Conservation (phyloP, 108 stramenopile genomes). For the Cyclotella atomus region DNA sequence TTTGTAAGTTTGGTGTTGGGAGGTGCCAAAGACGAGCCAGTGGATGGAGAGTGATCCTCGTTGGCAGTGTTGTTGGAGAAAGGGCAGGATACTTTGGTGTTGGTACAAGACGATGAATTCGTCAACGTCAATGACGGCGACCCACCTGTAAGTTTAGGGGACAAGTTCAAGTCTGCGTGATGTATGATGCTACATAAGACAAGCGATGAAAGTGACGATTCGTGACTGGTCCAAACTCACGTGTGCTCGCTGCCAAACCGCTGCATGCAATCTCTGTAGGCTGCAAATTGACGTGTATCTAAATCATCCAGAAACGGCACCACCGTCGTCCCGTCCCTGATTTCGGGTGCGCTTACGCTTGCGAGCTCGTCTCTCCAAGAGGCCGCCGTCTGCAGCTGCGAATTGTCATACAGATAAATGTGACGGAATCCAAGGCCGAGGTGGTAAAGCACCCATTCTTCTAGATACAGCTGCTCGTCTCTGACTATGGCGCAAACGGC, state of each 20-base stretch:
- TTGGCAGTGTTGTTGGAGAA: slow-evolving; percentile 2
- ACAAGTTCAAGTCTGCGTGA: background rate
- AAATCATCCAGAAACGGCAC: background rate
- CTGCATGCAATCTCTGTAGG: slow-evolving; percentile 11
- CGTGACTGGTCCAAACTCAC: background rate
- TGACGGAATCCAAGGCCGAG: slow-evolving; percentile 38
- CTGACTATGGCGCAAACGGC: slow-evolving; percentile 36
- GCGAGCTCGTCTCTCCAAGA: background rate
- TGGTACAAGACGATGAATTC: slow-evolving; percentile 9
- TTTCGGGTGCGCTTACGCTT: background rate
- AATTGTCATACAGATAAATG: slow-evolving; percentile 47
- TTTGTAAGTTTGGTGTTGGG: background rate
- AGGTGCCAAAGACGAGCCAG: slow-evolving; percentile 12
- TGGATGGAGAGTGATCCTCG: slow-evolving; percentile 6
- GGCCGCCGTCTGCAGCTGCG: background rate
- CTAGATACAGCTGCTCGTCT: slow-evolving; percentile 32
- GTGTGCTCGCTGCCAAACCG: slow-evolving; percentile 1
- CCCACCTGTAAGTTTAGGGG: background rate
- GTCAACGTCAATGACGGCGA: slow-evolving; percentile 4
- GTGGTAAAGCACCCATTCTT: slow-evolving; percentile 46
- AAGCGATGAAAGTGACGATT: background rate
- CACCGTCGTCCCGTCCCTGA: slow-evolving; percentile 1
- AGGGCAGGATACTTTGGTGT: background rate
- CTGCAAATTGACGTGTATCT: slow-evolving; percentile 1
- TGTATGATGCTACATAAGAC: background rate